These are phyloP conservation scores for Pulveroboletus sp. DNA, from an alignment of 768 basidiomycete species.

Conservation along the genomic window DNA sequence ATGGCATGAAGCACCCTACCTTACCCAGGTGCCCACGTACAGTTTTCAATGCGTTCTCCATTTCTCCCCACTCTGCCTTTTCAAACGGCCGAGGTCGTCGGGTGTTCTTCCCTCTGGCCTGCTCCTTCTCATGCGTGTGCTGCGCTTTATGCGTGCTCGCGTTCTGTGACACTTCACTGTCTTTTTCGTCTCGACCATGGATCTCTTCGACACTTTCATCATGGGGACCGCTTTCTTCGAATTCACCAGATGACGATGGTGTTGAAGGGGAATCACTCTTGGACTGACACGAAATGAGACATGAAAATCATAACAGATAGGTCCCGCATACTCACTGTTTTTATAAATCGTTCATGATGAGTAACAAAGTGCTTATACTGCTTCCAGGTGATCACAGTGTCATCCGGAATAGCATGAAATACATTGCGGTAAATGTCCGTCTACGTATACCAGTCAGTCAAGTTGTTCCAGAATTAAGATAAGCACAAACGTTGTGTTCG, in stretches of 20 bases:
- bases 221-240: conserved; percentile 39
- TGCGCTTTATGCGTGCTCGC: conserved; percentile 17
- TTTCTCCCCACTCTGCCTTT: conserved; percentile 81
- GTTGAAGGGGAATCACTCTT: conserved; percentile 41
- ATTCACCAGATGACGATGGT: conserved; percentile 51
- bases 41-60: conserved; percentile 79
- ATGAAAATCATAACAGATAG: neutral
- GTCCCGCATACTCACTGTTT: conserved; percentile 46
- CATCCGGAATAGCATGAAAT: conserved; percentile 92
- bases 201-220: conserved; percentile 18
- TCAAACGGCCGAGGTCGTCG: conserved; percentile 71
- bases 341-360: conserved; percentile 72
- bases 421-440: conserved; percentile 96
- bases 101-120: conserved; percentile 35
- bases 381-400: conserved; percentile 92
- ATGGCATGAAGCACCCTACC: conserved; percentile 19
- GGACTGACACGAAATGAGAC: conserved; percentile 33
- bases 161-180: conserved; percentile 17
- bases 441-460: conserved; percentile 38
- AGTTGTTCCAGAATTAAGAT: neutral
- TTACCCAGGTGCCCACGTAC: conserved; percentile 85
- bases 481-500: conserved; percentile 73
- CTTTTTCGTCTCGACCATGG: conserved; percentile 16
- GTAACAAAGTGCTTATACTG: conserved; percentile 85
- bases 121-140: conserved; percentile 37